These are phyloP conservation scores for Tricholoma hemisulphureum DNA, from an alignment of 768 basidiomycete genomes.

Conservation along the genomic window DNA sequence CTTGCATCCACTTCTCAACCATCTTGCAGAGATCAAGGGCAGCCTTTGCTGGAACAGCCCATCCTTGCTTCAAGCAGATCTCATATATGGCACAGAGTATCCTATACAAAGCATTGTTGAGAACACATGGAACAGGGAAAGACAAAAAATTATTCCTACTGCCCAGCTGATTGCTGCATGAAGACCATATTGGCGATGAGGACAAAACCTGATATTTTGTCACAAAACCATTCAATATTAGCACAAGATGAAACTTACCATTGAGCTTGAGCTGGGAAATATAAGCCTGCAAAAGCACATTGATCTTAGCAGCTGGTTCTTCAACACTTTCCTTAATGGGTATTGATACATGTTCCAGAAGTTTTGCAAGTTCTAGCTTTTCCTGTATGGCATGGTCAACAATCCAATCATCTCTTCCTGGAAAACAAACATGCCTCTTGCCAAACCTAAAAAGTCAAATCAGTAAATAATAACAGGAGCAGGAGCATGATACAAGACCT, in stretches of 20 bases:
- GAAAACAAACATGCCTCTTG: conserved; percentile 47
- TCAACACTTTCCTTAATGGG: conserved; percentile 97
- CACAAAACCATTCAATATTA: not conserved
- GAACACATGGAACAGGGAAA: not conserved
- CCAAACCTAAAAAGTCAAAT: conserved; percentile 49
- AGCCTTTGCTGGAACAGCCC: conserved; percentile 91
- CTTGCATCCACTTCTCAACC: conserved; percentile 83
- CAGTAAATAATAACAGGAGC: not conserved
- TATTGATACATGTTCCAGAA: conserved; percentile 92
- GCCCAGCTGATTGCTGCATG: conserved; percentile 95
- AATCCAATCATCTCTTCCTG: conserved; percentile 8
- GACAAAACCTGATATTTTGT: conserved; percentile 57
- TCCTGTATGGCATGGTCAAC: conserved; percentile 37
- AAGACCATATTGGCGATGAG: conserved; percentile 93
- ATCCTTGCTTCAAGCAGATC: conserved; percentile 96
- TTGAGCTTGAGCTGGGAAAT: conserved; percentile 93
- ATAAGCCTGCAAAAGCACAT: conserved; percentile 91
- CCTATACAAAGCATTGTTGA: conserved; percentile 32
- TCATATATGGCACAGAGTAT: conserved; percentile 97
- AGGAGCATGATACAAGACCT: conserved; percentile 18
- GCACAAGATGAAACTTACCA: conserved; percentile 38
- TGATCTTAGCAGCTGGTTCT: conserved; percentile 96
- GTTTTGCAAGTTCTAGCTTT: conserved; percentile 85
- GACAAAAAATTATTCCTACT: conserved; percentile 41
- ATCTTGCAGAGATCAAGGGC: conserved; percentile 95